Percentiles rank a stretch among this genome's conserved stretches.
Conservation (phyloP, 495 filamentous ascomycete species). For the Lasiosphaeria hispida region DNA sequence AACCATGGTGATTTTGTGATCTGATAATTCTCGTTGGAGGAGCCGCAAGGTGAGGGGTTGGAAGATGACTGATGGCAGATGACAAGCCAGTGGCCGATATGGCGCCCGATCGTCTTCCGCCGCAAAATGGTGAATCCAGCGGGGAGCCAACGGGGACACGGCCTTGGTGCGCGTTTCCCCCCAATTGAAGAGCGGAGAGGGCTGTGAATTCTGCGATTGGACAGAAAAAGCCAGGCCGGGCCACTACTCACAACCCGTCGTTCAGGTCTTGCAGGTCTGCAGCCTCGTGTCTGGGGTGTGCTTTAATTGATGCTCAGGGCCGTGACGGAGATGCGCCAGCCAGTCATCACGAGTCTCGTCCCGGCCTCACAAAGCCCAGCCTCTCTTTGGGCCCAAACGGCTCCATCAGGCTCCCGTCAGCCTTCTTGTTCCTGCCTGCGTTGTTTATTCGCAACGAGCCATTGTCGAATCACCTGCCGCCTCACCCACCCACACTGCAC, state of each 20-base stretch:
- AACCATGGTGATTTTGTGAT: not conserved
- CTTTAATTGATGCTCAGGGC: constrained; percentile 8
- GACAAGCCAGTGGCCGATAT: too few relatives aligned
- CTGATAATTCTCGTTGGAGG: too few relatives aligned
- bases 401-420: constrained; percentile 27
- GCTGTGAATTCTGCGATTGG: constrained; percentile 25
- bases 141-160: not conserved
- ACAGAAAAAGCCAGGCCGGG: constrained; percentile 9
- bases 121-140: not conserved
- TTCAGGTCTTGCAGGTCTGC: not conserved
- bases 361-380: constrained; percentile 18
- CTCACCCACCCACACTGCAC: constrained; percentile 30
- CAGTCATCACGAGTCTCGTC: constrained; percentile 18
- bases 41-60: too few relatives aligned
- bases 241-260: constrained; percentile 21
- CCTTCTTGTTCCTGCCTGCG: constrained; percentile 38
- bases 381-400: constrained; percentile 25
- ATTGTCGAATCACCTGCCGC: constrained; percentile 40
- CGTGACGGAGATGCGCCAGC: constrained; percentile 2
- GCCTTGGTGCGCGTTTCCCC: constrained; percentile 8
- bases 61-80: too few relatives aligned
- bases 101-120: not conserved
- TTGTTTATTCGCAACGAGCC: constrained; percentile 32
- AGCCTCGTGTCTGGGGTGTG: constrained; percentile 21
- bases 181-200: constrained; percentile 22